Evolutionary conservation across 345 rosid genomes (phyloP).

Genomic region (Crucihimalaya himalaica): DNA sequence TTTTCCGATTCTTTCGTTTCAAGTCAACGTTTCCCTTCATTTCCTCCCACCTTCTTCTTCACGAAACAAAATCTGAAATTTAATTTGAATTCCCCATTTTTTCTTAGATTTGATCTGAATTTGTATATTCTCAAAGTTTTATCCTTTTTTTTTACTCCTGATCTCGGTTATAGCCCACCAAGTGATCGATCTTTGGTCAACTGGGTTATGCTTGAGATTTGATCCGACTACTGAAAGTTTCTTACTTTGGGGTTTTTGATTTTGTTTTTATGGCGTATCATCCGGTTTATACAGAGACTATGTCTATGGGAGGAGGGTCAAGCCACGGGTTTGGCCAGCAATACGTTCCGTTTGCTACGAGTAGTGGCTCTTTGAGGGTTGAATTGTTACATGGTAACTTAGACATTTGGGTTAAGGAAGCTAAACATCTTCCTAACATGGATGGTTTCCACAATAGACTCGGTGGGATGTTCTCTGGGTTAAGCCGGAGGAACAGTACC

Average conservation of each 20-base stretch:
- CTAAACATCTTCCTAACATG: conserved; percentile 87
- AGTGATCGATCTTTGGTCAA: conserved; percentile 23
- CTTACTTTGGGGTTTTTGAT: neutral
- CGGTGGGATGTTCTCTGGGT: conserved; percentile 59
- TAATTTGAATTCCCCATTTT: neutral
- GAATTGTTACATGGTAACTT: conserved; percentile 76
- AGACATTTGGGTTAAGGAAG: conserved; percentile 84
- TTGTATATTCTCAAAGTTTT: neutral
- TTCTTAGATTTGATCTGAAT: conserved; percentile 7
- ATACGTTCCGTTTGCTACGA: conserved; percentile 56
- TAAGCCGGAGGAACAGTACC: conserved; percentile 44
- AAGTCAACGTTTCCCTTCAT: conserved; percentile 29
- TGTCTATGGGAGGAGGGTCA: conserved; percentile 74
- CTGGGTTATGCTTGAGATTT: conserved; percentile 12
- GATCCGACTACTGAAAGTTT: conserved; percentile 24
- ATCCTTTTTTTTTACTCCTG: neutral
- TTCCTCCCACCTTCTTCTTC: conserved; percentile 31
- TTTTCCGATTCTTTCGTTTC: conserved; percentile 35
- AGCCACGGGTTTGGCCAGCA: conserved; percentile 61
- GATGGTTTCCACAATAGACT: conserved; percentile 74
- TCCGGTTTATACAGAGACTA: conserved; percentile 43
- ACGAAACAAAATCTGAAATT: neutral
- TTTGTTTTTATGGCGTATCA: conserved; percentile 48
- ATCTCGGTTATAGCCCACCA: conserved; percentile 11
- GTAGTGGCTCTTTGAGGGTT: conserved; percentile 53